A percentile compares a stretch with the other conserved stretches of the same genome.
Evolutionary conservation across 352 stramenopile genomes (phyloP).

Genomic region (Phytophthora cryptogea): DNA sequence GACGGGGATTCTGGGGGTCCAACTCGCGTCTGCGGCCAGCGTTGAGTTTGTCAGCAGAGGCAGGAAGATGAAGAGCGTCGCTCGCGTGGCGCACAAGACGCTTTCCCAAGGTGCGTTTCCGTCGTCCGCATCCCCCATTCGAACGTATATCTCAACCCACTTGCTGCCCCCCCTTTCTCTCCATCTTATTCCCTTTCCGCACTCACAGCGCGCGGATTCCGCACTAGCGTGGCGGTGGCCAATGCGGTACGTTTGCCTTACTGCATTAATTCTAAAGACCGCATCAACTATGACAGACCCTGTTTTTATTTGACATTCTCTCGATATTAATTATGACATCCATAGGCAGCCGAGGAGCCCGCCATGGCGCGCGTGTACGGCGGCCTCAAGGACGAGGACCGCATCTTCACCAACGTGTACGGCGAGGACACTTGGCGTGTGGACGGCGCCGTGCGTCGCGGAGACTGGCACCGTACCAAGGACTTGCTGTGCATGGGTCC

Average conservation of each 20-base stretch:
- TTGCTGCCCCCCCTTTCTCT: background rate
- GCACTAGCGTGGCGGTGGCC: slow-evolving; percentile 40
- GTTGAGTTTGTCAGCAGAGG: slow-evolving; percentile 24
- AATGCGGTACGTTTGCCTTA: slow-evolving; percentile 34
- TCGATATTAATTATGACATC: background rate
- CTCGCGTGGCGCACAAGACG: slow-evolving; percentile 37
- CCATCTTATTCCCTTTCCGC: background rate
- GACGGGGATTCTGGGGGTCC: slow-evolving; percentile 31
- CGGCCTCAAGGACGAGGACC: slow-evolving; percentile 97
- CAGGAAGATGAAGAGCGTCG: slow-evolving; percentile 42
- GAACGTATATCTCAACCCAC: too few species aligned
- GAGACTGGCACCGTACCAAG: slow-evolving; percentile 97
- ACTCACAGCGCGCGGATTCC: slow-evolving; percentile 38
- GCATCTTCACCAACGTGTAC: slow-evolving; percentile 99
- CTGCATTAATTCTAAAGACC: background rate
- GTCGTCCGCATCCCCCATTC: background rate
- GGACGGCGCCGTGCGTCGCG: slow-evolving; percentile 90
- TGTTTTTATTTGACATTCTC: background rate
- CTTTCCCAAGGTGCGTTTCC: slow-evolving; percentile 28
- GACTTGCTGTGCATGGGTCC: slow-evolving; percentile 98
- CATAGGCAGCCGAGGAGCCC: slow-evolving; percentile 46
- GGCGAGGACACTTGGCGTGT: slow-evolving; percentile 94
- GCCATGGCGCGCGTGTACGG: slow-evolving; percentile 90
- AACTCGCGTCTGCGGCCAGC: slow-evolving; percentile 22
- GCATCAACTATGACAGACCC: slow-evolving; percentile 9